Evolutionary conservation across 2,329 filamentous ascomycete species (phyloP).

Genomic region (Cladophialophora carrionii): DNA sequence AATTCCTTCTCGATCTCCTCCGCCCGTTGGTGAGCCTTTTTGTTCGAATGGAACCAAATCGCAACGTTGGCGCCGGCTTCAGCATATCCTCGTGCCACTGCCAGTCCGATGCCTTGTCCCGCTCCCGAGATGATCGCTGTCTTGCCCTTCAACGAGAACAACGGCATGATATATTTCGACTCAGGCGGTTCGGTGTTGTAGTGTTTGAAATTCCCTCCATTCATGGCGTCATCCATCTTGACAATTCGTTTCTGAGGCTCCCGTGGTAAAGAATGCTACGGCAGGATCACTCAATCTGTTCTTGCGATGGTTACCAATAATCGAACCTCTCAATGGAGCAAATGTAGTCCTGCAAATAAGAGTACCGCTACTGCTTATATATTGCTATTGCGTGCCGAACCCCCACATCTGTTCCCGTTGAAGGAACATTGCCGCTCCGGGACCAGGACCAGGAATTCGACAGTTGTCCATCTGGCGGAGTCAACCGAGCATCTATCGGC

Average conservation of each 20-base stretch:
- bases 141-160: constrained; percentile 71
- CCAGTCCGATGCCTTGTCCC: constrained; percentile 69
- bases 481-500: neutral
- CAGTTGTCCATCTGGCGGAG: neutral
- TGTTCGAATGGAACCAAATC: constrained; percentile 73
- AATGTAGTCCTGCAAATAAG: neutral
- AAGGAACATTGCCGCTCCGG: constrained; percentile 15
- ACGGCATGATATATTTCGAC: constrained; percentile 60
- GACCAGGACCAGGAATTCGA: neutral
- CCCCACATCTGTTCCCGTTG: constrained; percentile 11
- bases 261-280: neutral
- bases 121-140: constrained; percentile 72
- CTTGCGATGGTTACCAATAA: neutral
- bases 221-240: constrained; percentile 46
- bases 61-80: constrained; percentile 74
- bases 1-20: constrained; percentile 9
- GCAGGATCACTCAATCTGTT: neutral
- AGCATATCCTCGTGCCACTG: constrained; percentile 65
- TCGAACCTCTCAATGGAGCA: neutral
- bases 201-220: constrained; percentile 59
- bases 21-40: constrained; percentile 42
- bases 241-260: neutral
- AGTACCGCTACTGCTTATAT: constrained; percentile 4
- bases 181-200: constrained; percentile 58
- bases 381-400: constrained; percentile 1